phyloP scores from a whole-genome alignment of 1,284 basidiomycete species.

The Tilletia indica region DNA sequence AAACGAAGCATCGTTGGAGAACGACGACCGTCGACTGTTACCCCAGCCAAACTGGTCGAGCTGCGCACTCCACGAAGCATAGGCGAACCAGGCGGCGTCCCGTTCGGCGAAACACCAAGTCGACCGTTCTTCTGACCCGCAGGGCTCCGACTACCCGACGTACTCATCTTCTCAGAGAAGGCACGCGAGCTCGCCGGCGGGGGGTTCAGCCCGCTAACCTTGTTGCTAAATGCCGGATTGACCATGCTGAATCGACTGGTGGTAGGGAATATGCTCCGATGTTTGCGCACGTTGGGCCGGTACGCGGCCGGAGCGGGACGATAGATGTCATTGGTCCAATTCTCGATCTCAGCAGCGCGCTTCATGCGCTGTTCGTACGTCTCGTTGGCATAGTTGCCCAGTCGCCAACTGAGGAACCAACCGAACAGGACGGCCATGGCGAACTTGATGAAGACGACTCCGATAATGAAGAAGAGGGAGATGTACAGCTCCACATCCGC shows the following conservation, averaged over 20 bases:
- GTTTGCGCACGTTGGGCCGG: constrained; percentile 73
- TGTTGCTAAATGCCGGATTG: constrained; percentile 30
- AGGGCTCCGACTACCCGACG: constrained; percentile 21
- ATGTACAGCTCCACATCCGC: constrained; percentile 91
- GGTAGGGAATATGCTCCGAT: constrained; percentile 69
- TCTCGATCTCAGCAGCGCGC: constrained; percentile 85
- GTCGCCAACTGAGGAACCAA: constrained; percentile 93
- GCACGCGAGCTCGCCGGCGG: constrained; percentile 19
- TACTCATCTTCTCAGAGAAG: constrained; percentile 20
- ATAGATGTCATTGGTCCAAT: constrained; percentile 95
- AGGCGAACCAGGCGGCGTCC: constrained; percentile 74
- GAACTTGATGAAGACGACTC: constrained; percentile 92
- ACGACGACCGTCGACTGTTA: constrained; percentile 39
- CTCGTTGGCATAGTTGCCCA: constrained; percentile 90
- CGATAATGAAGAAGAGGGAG: constrained; percentile 94
- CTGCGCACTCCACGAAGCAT: constrained; percentile 73
- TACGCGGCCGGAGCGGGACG: constrained; percentile 85
- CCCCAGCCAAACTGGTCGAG: constrained; percentile 69
- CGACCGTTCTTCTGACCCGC: constrained; percentile 21
- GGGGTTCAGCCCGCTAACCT: constrained; percentile 21
- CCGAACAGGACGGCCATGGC: constrained; percentile 93
- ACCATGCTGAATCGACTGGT: constrained; percentile 62
- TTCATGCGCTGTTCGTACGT: constrained; percentile 92
- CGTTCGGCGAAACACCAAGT: constrained; percentile 41
- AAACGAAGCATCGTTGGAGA: constrained; percentile 33